phyloP scores from a whole-genome alignment of 2,329 filamentous ascomycete genomes.

The Paraphoma chrysanthemicola region DNA sequence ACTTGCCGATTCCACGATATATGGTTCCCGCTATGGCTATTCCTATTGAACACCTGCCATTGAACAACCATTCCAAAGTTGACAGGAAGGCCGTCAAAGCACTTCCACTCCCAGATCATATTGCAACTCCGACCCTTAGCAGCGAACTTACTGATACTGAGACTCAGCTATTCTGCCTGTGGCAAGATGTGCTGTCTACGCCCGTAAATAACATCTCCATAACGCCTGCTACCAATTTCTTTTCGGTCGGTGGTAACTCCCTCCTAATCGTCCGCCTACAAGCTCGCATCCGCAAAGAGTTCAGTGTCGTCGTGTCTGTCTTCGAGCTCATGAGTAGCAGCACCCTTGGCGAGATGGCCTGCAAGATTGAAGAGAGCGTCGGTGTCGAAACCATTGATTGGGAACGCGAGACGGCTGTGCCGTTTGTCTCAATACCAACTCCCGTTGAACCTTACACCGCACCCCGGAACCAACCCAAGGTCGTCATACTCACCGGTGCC shows the following conservation, averaged over 20 bases:
- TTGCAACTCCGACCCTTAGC: neutral
- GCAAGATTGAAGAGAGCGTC: constrained; percentile 11
- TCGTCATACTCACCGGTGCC: constrained; percentile 21
- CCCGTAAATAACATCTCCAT: neutral
- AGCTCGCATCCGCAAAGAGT: constrained; percentile 36
- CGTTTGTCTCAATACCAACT: neutral
- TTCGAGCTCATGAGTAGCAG: constrained; percentile 48
- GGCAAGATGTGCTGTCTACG: neutral
- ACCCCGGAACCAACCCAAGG: neutral
- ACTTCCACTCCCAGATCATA: constrained; percentile 17
- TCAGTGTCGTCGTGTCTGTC: constrained; percentile 43
- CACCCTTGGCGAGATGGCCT: constrained; percentile 52
- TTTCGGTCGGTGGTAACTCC: constrained; percentile 3
- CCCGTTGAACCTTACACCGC: no score
- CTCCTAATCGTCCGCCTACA: constrained; percentile 39
- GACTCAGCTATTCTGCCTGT: neutral
- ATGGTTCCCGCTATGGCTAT: constrained; percentile 17
- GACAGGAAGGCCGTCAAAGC: constrained; percentile 21
- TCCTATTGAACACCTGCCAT: constrained; percentile 12
- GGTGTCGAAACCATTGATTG: constrained; percentile 40
- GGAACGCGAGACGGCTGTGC: constrained; percentile 44
- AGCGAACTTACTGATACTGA: neutral
- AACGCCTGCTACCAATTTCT: constrained; percentile 16
- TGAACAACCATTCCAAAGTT: constrained; percentile 11
- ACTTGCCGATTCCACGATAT: constrained; percentile 46